A percentile compares a stretch with the other conserved stretches of the same genome.
These are phyloP conservation scores for Penicillium bialowiezense DNA, from an alignment of 495 filamentous ascomycete species.

Conservation along the genomic window DNA sequence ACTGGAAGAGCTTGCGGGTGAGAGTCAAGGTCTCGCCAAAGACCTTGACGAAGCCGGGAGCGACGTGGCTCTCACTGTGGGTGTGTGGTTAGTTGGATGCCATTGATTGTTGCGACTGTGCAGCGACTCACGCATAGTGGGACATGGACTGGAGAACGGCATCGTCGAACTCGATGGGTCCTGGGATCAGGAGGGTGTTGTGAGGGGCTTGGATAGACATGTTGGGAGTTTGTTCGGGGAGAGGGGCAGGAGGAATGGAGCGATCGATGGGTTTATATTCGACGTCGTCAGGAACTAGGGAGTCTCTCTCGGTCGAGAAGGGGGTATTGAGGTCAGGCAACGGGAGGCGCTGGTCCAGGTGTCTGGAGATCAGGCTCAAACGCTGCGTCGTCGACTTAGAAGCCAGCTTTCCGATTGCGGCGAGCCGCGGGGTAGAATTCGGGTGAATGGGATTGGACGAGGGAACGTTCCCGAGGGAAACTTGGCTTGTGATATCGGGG, in stretches of 20 bases:
- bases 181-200: constrained; percentile 85
- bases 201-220: constrained; percentile 83
- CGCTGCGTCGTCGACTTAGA: constrained; percentile 60
- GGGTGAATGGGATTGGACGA: constrained; percentile 15
- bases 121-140: constrained; percentile 76
- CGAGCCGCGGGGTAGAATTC: constrained; percentile 35
- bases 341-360: constrained; percentile 63
- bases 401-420: constrained; percentile 52
- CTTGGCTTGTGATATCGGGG: constrained; percentile 23
- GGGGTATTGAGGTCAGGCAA: constrained; percentile 63
- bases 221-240: constrained; percentile 16
- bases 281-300: constrained; percentile 52
- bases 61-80: constrained; percentile 88
- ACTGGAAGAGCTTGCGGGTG: constrained; percentile 91
- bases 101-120: neutral
- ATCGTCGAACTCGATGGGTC: constrained; percentile 98
- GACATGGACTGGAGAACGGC: constrained; percentile 91
- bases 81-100: constrained; percentile 7
- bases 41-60: constrained; percentile 77
- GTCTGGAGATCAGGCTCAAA: constrained; percentile 76
- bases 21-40: constrained; percentile 88
- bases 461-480: constrained; percentile 28
- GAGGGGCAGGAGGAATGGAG: constrained; percentile 25
- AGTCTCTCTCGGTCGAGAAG: constrained; percentile 62
- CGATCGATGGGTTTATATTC: constrained; percentile 53